Evolutionary conservation across 257 asterid genomes (phyloP), one percentile per base, ranked within the genome.

Genomic region (Solanum virginianum): DNA sequence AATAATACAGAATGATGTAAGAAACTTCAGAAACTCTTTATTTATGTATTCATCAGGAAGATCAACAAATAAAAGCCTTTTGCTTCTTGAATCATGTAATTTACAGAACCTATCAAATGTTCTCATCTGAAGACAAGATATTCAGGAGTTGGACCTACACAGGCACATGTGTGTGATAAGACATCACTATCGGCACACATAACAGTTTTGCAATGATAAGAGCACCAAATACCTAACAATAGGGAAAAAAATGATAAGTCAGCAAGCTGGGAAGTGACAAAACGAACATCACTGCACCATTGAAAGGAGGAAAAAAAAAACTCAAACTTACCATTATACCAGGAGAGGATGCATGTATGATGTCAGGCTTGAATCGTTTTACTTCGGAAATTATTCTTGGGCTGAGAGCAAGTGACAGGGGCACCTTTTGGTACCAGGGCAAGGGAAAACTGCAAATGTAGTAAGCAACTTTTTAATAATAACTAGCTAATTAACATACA

Each of bases 371-470:
- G 92, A 97, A 97, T 70, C 88, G 89, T 63, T 97, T 91, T 36
- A 97, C 99, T 41, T 94, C 99, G 80, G 99, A 95, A 85, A 97
- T 95, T 80, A 97, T 97, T 92, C 99, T 92, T 56, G 99, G 99
- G 92, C 99, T 97, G 85, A 97, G 98, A 79, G 99, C 99, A 22
- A 97, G 92, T 36, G 99, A 95, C 71, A 97, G 92, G 26, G 99
- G 99, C 39, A 97, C 97, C 68, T 95, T 97, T 83, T 94, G 90
- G 90, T 97, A 97, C 92, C 90, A 94, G 12, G 99, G 99, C 59
- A 90, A 93, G 69, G 99, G 99, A 86, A 97, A 97, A 92, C 99
- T 97, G 96, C 62, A 85, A 86, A 49, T 41, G 74, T 66, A 84
- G 66, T 87, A 62, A 79, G 84, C 69, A 56, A 80, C 39, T 60